phyloP scores from a whole-genome alignment of 2,329 filamentous ascomycete genomes.

The Golovinomyces cichoracearum region DNA sequence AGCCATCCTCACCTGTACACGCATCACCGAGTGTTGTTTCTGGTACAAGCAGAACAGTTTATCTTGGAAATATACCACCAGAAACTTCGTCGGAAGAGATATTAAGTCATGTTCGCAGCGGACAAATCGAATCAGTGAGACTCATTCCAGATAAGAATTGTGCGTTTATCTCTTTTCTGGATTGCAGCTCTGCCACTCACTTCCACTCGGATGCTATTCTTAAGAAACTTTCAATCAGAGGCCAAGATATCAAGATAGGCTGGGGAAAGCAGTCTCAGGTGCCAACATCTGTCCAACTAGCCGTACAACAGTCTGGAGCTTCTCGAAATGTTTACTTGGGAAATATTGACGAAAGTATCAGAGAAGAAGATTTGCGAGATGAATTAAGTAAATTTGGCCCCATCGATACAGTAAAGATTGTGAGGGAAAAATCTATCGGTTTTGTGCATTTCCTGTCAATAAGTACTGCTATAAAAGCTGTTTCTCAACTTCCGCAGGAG shows the following conservation, averaged over 20 bases:
- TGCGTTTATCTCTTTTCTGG: constrained; percentile 95
- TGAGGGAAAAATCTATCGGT: constrained; percentile 90
- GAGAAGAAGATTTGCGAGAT: constrained; percentile 77
- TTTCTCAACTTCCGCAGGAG: constrained; percentile 86
- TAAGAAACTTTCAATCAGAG: constrained; percentile 97
- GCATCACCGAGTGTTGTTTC: constrained; percentile 51
- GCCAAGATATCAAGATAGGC: constrained; percentile 97
- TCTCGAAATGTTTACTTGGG: constrained; percentile 94
- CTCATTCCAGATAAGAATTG: constrained; percentile 97
- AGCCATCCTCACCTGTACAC: constrained; percentile 46
- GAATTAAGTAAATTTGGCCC: constrained; percentile 89
- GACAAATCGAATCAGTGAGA: constrained; percentile 96
- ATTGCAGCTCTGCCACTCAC: constrained; percentile 89
- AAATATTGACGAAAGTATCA: constrained; percentile 70
- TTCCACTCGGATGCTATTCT: constrained; percentile 99
- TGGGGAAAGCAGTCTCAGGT: constrained; percentile 98
- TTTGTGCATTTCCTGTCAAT: constrained; percentile 97
- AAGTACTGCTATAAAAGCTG: constrained; percentile 93
- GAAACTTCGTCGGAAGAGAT: constrained; percentile 96
- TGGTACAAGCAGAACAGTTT: constrained; percentile 85
- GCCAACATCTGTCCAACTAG: constrained; percentile 85
- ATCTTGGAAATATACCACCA: constrained; percentile 92
- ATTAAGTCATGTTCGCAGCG: constrained; percentile 79
- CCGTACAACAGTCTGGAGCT: constrained; percentile 88
- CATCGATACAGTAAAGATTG: constrained; percentile 92